Evolutionary conservation across 202 grass and related monocot genomes (phyloP), one percentile per base, ranked within the genome.

Genomic region (Zoysia matrella): DNA sequence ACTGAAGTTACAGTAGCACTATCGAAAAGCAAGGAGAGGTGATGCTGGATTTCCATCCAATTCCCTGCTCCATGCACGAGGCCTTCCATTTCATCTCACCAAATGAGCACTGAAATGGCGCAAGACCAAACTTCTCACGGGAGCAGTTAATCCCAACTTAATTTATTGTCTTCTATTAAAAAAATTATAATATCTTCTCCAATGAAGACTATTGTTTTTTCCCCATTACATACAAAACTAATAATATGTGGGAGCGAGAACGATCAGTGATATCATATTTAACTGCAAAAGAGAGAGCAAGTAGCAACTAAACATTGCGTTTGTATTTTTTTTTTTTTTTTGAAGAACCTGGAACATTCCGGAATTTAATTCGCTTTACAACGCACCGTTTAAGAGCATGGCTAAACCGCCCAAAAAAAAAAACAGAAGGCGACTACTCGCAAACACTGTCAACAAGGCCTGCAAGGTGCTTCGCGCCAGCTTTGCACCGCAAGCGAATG

Each of bases 101-200:
- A 36, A 70, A 52, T 51, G 79, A 65, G 58, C 61, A 64, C 30
- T 36, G 30, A 36, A 36, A 36, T 36, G 30, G 30, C 30, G 43
- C 18, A 55, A 92, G 90, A 94, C 78, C 80, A 94, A 86, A 88
- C 87, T 76, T 89, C 85, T 90, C 85, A 89, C 53, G 73, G 76
- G 85, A 79, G 60, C 75, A 82, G 41, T 80, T 88, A 71, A 72
- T 58, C 85, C 49, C 47, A 15, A 18, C 18, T 57, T 57, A 57
- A 16, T 14, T 16, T 57, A 57, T 16, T 14, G 14, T 71, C 9
- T 41, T 11, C 69, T 11, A 8, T 72, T 7, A 14, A 8, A 55
- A 5, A 55, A 55, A 11, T 52, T 12, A 11, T 52, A 52, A 48
- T n/a, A 48, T 8, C 45, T 7, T 52, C 18, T 39, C 10, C 47